phyloP scores from a whole-genome alignment of 2,329 filamentous ascomycete genomes.

The Venturia oleaginea region DNA sequence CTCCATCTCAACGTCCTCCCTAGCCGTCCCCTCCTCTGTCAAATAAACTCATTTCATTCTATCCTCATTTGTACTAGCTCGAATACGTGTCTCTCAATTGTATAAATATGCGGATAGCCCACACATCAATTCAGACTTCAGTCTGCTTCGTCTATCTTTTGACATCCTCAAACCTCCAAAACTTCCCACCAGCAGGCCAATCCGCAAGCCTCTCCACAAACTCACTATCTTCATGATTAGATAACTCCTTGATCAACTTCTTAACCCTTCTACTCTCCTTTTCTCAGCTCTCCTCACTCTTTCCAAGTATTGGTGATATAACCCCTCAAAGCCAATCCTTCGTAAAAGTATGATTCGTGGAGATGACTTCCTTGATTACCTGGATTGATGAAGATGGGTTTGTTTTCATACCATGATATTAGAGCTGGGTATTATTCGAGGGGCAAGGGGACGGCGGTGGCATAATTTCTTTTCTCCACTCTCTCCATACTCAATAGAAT shows the following conservation, averaged over 20 bases:
- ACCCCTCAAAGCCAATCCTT: neutral
- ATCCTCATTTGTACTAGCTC: too few species aligned
- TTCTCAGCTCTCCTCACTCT: neutral
- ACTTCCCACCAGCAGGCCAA: neutral
- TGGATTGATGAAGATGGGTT: neutral
- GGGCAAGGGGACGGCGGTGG: neutral
- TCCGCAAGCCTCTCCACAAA: neutral
- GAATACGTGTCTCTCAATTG: too few species aligned
- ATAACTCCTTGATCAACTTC: neutral
- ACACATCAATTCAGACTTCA: too few species aligned
- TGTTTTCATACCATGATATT: neutral
- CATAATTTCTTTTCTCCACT: neutral
- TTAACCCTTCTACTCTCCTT: neutral
- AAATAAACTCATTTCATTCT: too few species aligned
- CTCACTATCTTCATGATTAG: neutral
- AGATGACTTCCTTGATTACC: neutral
- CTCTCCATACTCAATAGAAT: neutral
- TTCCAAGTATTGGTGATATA: neutral
- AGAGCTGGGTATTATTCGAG: neutral
- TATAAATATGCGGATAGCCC: too few species aligned
- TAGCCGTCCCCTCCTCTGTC: too few species aligned
- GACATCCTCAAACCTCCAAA: neutral
- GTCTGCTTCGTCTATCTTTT: too few species aligned
- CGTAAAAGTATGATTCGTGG: neutral
- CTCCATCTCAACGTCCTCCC: too few species aligned